A percentile compares a stretch with the other conserved stretches of the same genome.
Evolutionary conservation across 2,329 filamentous ascomycete species (phyloP).

Genomic region (Phaeosphaeria sp.): DNA sequence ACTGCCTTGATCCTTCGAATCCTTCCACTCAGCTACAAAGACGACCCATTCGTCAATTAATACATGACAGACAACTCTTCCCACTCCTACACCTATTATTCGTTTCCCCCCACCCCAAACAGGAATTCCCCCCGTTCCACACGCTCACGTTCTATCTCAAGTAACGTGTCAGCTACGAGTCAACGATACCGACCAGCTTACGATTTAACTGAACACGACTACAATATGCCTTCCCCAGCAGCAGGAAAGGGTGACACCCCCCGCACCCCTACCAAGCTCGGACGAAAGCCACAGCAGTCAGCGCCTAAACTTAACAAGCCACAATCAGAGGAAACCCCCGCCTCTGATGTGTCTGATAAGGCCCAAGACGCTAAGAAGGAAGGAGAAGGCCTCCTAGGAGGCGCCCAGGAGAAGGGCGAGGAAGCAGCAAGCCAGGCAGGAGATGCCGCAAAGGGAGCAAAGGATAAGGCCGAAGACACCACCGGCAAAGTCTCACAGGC

Average conservation of each 20-base stretch:
- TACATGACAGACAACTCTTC: slow-evolving; percentile 58
- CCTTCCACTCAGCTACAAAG: slow-evolving; percentile 33
- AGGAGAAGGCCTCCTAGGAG: slow-evolving; percentile 37
- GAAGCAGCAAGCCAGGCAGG: slow-evolving; percentile 37
- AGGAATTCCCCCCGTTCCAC: slow-evolving; percentile 48
- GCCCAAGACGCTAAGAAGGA: slow-evolving; percentile 16
- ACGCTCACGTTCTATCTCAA: slow-evolving; percentile 49
- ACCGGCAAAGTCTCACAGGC: slow-evolving; percentile 57
- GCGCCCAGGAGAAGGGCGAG: slow-evolving; percentile 36
- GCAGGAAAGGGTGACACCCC: slow-evolving; percentile 57
- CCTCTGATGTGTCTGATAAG: slow-evolving; percentile 45
- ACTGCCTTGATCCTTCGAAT: slow-evolving; percentile 22
- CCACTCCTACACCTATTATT: slow-evolving; percentile 59
- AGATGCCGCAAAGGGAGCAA: slow-evolving; percentile 39
- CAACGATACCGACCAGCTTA: slow-evolving; percentile 40
- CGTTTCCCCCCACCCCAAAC: slow-evolving; percentile 58
- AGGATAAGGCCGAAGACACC: slow-evolving; percentile 45
- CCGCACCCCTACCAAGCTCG: slow-evolving; percentile 60
- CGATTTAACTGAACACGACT: slow-evolving; percentile 34
- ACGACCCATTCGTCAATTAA: slow-evolving; percentile 46
- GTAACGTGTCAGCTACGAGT: slow-evolving; percentile 41
- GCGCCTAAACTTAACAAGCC: slow-evolving; percentile 53
- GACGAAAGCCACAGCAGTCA: slow-evolving; percentile 50
- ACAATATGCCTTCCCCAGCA: slow-evolving; percentile 59
- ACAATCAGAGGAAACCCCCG: slow-evolving; percentile 42